phyloP scores from a whole-genome alignment of 768 basidiomycete species.

The Phanerochaete carnosa region DNA sequence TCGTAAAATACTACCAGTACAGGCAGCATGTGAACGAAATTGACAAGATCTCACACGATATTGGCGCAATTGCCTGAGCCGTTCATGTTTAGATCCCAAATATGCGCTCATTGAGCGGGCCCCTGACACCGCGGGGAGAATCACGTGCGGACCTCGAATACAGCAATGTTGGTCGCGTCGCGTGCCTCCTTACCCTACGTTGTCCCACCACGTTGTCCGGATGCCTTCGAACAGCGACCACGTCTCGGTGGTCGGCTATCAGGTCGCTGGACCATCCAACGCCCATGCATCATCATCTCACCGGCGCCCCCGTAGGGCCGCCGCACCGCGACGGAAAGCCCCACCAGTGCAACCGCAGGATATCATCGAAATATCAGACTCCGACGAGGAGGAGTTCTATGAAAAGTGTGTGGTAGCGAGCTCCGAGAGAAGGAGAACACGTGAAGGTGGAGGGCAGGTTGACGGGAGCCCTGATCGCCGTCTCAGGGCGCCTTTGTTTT shows the following conservation, averaged over 20 bases:
- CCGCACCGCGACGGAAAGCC: background rate
- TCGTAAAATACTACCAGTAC: too few species aligned
- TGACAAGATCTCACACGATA: too few species aligned
- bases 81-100: too few species aligned
- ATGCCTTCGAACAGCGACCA: background rate
- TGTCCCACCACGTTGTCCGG: background rate
- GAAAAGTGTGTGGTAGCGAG: background rate
- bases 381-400: constrained; percentile 35
- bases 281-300: background rate
- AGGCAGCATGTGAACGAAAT: too few species aligned
- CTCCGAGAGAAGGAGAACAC: background rate
- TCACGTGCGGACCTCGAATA: background rate
- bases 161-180: background rate
- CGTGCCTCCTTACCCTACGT: background rate
- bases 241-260: background rate
- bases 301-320: background rate
- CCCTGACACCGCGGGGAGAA: too few species aligned
- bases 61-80: too few species aligned
- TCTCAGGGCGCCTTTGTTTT: constrained; percentile 1
- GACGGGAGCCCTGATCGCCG: constrained; percentile 4
- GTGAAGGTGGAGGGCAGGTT: background rate
- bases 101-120: too few species aligned
- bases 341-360: constrained; percentile 14
- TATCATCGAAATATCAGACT: constrained; percentile 53
- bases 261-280: background rate